Base-by-base conservation (phyloP, 163 green algal species). In the Picocystis sp. region DNA sequence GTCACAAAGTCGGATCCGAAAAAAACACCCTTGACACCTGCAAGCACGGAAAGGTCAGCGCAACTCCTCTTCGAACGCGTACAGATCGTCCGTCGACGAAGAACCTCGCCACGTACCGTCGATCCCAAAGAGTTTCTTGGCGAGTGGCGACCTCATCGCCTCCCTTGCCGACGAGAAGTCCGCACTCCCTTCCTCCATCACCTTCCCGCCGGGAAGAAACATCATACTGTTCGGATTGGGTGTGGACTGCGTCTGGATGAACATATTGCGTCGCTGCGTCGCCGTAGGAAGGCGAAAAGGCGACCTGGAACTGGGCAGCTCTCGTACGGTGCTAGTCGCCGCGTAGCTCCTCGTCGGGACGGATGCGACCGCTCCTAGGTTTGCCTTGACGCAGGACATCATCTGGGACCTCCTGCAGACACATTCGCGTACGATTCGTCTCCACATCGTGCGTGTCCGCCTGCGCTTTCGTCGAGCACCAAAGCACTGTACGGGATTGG, bases 1-100 rank as follows among this genome's bases (percentile, higher is more conserved):
- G 90, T 99, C 14, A 99, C 72, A 66, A 97, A 99, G 63, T 98
- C 87, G 15, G 76, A 78, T 8, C 89, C 91, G 35, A 94, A 94
- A 49, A 98, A 98, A 1, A 99, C 81, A 13, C 69, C 44, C 0
- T 44, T 46, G 29, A 75, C 65, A 33, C 71, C 56, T 67, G 55
- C 10, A 19, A 55, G 22, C 8, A 56, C 6, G 9, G 9, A 22
- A 1, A 9, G 52, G 9, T 23, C 47, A 47, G 47, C 49, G 5
- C 49, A 55, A 47, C 6, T 50, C 9, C 29, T 54, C 52, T 24
- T 6, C 23, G 24, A 55, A 47, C 5, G 29, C 29, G 8, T 8
- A 5, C 5, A 38, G 5, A 8, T 8, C 8, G 5, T 8, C 29
- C 29, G 8, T 38, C 29, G 29, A 38, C 29, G 29, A 5, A 38